Evolutionary conservation across 306 rosid species (phyloP).

Genomic region (Acmispon strigosus): DNA sequence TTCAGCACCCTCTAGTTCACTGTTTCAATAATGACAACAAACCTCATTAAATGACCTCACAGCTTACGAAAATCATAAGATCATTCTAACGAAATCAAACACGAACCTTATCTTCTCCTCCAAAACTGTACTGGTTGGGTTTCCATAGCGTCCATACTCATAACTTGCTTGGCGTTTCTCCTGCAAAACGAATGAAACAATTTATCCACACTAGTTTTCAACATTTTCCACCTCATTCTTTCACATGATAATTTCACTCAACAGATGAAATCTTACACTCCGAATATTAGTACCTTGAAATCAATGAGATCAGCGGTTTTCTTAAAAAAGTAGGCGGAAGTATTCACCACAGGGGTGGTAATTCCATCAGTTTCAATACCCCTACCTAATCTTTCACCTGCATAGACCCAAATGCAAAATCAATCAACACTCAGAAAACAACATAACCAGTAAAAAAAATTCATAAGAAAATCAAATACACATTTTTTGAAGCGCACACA

Average conservation of each 20-base stretch:
- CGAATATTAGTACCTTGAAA: conserved; percentile 57
- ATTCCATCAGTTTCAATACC: conserved; percentile 83
- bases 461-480: background rate
- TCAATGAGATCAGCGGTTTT: conserved; percentile 77
- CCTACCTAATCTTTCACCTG: conserved; percentile 94
- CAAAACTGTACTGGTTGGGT: conserved; percentile 78
- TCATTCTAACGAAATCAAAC: background rate
- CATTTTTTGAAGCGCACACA: too few relatives aligned
- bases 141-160: conserved; percentile 96
- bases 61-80: background rate
- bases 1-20: conserved; percentile 95
- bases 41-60: conserved; percentile 15
- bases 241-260: background rate
- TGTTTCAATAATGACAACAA: conserved; percentile 27
- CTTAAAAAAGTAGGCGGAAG: conserved; percentile 87
- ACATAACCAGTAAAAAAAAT: background rate
- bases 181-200: conserved; percentile 29
- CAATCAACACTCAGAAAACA: conserved; percentile 7
- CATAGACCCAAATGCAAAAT: conserved; percentile 18
- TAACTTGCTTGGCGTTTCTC: conserved; percentile 76
- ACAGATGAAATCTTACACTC: background rate
- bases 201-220: background rate
- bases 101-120: conserved; percentile 92
- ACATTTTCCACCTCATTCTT: background rate
- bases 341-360: conserved; percentile 94